Conservation (phyloP, 2,329 filamentous ascomycete species). For the Diaporthe velutina region DNA sequence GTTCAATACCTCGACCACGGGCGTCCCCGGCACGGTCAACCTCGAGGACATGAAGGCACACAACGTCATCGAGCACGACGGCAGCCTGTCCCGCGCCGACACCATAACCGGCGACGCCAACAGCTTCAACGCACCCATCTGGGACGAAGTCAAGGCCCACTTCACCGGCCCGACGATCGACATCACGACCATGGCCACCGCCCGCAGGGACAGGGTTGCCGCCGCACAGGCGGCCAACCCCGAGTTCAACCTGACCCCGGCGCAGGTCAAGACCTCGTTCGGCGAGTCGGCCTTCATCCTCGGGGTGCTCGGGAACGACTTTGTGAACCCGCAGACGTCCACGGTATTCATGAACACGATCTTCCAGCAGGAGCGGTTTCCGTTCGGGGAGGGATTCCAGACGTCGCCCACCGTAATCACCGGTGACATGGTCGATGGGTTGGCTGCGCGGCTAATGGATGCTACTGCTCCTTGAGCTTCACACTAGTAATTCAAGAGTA, state of each 20-base stretch:
- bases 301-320: background rate
- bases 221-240: constrained; percentile 1
- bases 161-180: constrained; percentile 20
- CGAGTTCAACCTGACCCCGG: background rate
- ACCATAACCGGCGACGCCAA: constrained; percentile 7
- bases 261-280: constrained; percentile 17
- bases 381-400: constrained; percentile 20
- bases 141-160: constrained; percentile 18
- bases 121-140: constrained; percentile 2
- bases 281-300: constrained; percentile 22
- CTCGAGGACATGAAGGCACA: constrained; percentile 55
- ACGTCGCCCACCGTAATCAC: constrained; percentile 11
- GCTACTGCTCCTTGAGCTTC: background rate
- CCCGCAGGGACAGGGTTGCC: background rate
- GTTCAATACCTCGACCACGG: constrained; percentile 54
- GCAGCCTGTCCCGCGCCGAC: constrained; percentile 48
- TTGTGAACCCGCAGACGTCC: background rate
- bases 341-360: constrained; percentile 13
- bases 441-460: constrained; percentile 1
- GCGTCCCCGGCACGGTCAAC: constrained; percentile 57
- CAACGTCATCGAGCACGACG: constrained; percentile 63
- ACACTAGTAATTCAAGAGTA: background rate
- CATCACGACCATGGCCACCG: constrained; percentile 8
- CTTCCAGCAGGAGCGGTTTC: constrained; percentile 11
- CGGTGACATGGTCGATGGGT: background rate